These are phyloP conservation scores for Pichia sp. DNA, from an alignment of 1,139 yeast species.

Conservation along the genomic window DNA sequence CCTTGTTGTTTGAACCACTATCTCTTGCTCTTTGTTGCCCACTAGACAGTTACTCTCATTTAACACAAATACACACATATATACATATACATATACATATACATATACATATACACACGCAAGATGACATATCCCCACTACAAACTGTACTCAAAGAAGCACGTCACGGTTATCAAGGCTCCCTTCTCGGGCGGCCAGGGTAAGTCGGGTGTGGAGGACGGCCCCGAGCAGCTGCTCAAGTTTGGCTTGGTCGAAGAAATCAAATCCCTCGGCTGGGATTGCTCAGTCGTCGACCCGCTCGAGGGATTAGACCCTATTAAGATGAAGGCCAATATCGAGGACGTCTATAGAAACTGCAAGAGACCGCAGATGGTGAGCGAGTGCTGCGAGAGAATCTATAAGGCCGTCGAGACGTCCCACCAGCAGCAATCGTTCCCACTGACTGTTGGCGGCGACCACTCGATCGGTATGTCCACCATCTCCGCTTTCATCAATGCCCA, in stretches of 20 bases:
- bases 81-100: too few species aligned
- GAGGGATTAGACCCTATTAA: conserved; percentile 43
- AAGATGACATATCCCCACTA: too few species aligned
- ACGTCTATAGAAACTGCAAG: conserved; percentile 55
- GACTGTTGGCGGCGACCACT: conserved; percentile 95
- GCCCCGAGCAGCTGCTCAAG: conserved; percentile 76
- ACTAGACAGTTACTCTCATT: too few species aligned
- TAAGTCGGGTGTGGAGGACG: conserved; percentile 87
- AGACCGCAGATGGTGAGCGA: conserved; percentile 75
- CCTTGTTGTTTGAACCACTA: too few species aligned
- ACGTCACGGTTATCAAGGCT: conserved; percentile 67
- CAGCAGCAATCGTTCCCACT: conserved; percentile 60
- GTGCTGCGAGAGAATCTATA: conserved; percentile 61
- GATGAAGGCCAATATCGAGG: conserved; percentile 41
- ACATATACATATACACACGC: too few species aligned
- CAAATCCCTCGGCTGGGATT: conserved; percentile 67
- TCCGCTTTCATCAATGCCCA: conserved; percentile 73
- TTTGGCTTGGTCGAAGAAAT: conserved; percentile 67
- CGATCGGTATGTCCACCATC: conserved; percentile 91
- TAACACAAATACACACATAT: conserved; percentile 3
- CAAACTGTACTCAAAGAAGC: conserved; percentile 31
- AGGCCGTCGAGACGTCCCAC: conserved; percentile 52
- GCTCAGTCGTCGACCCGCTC: conserved; percentile 55
- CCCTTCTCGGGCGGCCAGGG: conserved; percentile 98
- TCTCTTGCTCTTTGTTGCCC: too few species aligned